Conservation (phyloP, 2,329 filamentous ascomycete genomes). For the Cercospora sp. region DNA sequence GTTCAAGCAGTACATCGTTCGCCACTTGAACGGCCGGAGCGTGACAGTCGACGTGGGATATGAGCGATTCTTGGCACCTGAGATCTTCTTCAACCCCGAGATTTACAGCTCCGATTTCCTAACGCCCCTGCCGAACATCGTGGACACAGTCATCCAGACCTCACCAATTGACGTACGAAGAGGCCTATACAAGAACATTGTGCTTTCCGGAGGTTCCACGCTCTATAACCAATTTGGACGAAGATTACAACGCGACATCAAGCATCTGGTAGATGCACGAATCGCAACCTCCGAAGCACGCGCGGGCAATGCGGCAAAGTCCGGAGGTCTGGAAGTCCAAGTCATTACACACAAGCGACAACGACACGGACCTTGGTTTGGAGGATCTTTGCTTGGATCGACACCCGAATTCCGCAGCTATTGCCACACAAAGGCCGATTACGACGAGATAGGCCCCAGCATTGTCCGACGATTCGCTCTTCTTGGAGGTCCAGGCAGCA, state of each 20-base stretch:
- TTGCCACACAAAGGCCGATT: constrained; percentile 79
- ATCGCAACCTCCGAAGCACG: constrained; percentile 89
- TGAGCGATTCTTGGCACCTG: constrained; percentile 94
- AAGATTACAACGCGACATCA: constrained; percentile 93
- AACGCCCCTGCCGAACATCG: constrained; percentile 88
- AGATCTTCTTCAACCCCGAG: constrained; percentile 99
- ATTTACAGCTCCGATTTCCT: constrained; percentile 99
- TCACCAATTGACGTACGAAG: constrained; percentile 96
- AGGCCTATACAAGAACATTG: constrained; percentile 99
- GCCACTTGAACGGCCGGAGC: constrained; percentile 79
- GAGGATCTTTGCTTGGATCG: constrained; percentile 91
- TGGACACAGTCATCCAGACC: constrained; percentile 95
- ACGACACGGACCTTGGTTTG: constrained; percentile 97
- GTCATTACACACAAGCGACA: constrained; percentile 98
- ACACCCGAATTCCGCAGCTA: constrained; percentile 98
- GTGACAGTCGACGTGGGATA: constrained; percentile 92
- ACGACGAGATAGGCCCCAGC: constrained; percentile 93
- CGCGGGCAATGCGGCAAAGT: constrained; percentile 82
- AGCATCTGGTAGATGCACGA: constrained; percentile 88
- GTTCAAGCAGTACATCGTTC: constrained; percentile 87
- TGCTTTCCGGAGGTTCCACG: constrained; percentile 93
- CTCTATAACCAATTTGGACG: constrained; percentile 98
- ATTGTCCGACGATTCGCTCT: constrained; percentile 94
- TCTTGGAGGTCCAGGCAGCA: constrained; percentile 84
- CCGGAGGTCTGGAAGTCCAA: constrained; percentile 91